Evolutionary conservation across 2,329 filamentous ascomycete species (phyloP), one percentile per base, ranked within the genome.

Genomic region (Albophoma yamanashiensis): DNA sequence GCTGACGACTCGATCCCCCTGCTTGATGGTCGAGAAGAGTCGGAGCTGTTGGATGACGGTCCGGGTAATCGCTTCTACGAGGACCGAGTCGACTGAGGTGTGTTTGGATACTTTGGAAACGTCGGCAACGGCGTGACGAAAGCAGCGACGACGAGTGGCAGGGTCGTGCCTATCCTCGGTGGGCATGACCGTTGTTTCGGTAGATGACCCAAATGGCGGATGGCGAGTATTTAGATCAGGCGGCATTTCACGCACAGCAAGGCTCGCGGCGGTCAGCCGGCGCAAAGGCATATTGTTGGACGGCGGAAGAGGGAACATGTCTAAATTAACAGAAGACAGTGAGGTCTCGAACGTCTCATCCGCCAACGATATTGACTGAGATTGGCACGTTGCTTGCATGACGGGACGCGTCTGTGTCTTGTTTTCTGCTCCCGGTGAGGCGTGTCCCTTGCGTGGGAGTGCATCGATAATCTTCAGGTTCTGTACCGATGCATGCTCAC

Each of bases 11-110:
- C 60, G 60, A 56, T 60, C 58, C 5, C 58, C 56, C 14, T 38
- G 60, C 38, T 61, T 59, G 38, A 63, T 66, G 6, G 76, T 59
- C 4, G 72, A 73, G 47, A 76, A 71, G 38, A 80, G 62, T 1
- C 74, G 76, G 55, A 75, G 64, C 58, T 81, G 79, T 59, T 81
- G 78, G 7, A 71, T 72, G 39, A 81, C 69, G 50, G 72, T 76
- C 58, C 77, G 74, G 25, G 75, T 74, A 50, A 80, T 75, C 5
- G 78, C 75, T 60, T 78, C 75, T 62, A 78, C 75, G 17, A 76
- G 71, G 12, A 71, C 69, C 20, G 74, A 70, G 59, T 79, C 76
- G 27, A 72, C 57, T 62, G 71, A 64, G 66, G 64, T 38, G 27
- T 69, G 68, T 47, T 72, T 74, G 20, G 71, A 66, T 9, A 62